Evolutionary conservation across 352 stramenopile species (phyloP).

Genomic region (Phytophthora pluvialis): DNA sequence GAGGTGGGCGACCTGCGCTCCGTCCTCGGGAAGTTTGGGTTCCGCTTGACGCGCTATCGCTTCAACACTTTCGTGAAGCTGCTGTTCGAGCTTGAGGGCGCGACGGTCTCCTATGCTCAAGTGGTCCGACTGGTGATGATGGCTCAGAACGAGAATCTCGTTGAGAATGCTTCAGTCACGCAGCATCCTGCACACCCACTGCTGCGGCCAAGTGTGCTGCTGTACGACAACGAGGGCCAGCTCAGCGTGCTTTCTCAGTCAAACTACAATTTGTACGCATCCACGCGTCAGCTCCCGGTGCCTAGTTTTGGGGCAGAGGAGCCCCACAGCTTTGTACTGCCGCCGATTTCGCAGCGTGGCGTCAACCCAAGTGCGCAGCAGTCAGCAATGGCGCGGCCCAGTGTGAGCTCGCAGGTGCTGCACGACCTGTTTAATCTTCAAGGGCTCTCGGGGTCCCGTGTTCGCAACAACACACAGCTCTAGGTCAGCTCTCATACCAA

Average conservation of each 20-base stretch:
- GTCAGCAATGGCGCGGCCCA: conserved; percentile 14
- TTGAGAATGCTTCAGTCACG: conserved; percentile 11
- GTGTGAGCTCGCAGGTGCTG: conserved; percentile 27
- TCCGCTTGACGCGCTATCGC: conserved; percentile 53
- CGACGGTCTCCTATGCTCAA: conserved; percentile 48
- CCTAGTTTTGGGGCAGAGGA: conserved; percentile 17
- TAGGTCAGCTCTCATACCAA: not conserved
- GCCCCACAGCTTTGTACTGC: conserved; percentile 15
- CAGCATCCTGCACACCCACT: conserved; percentile 19
- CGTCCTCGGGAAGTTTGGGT: conserved; percentile 47
- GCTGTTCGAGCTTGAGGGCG: conserved; percentile 49
- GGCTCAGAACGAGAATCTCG: conserved; percentile 30
- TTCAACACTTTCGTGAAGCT: conserved; percentile 69
- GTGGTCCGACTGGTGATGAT: conserved; percentile 49
- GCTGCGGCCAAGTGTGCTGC: conserved; percentile 28
- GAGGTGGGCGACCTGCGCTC: conserved; percentile 48
- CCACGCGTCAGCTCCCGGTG: conserved; percentile 25
- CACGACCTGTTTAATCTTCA: conserved; percentile 38
- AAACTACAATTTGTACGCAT: conserved; percentile 28
- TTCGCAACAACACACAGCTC: not conserved
- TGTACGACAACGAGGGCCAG: conserved; percentile 18
- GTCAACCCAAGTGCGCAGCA: conserved; percentile 4
- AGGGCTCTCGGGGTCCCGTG: conserved; percentile 4
- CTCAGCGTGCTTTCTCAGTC: conserved; percentile 23
- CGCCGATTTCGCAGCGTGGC: conserved; percentile 13